phyloP scores from a whole-genome alignment of 306 rosid genomes.

The Medicago arabica region DNA sequence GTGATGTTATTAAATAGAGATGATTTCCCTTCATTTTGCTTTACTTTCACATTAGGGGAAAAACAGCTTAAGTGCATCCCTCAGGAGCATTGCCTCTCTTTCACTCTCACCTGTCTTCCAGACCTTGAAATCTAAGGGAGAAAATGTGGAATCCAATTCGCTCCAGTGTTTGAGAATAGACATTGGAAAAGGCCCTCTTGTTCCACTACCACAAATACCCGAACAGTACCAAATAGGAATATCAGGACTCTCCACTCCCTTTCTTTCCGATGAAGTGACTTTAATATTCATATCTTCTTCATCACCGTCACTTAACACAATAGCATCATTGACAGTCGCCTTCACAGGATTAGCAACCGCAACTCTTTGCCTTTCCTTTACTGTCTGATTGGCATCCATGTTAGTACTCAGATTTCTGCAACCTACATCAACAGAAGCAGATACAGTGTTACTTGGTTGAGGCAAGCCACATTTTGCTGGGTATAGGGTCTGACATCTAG shows the following conservation, averaged over 20 bases:
- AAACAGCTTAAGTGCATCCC: constrained; percentile 52
- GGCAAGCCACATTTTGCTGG: neutral
- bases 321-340: constrained; percentile 30
- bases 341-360: constrained; percentile 16
- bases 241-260: constrained; percentile 42
- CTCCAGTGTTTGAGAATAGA: constrained; percentile 58
- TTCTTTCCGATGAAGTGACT: neutral
- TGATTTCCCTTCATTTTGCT: constrained; percentile 11
- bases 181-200: constrained; percentile 58
- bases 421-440: no score
- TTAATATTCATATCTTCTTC: constrained; percentile 20
- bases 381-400: constrained; percentile 22
- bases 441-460: neutral
- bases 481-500: neutral
- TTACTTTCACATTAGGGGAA: constrained; percentile 24
- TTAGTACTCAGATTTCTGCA: no score
- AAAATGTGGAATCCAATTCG: constrained; percentile 31
- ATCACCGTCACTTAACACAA: constrained; percentile 46
- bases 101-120: constrained; percentile 74
- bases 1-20: neutral
- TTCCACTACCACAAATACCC: constrained; percentile 58
- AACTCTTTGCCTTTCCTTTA: constrained; percentile 32
- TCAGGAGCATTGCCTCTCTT: constrained; percentile 56
- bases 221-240: constrained; percentile 52
- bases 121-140: constrained; percentile 53